Percentiles rank a stretch among this genome's conserved stretches.
Conservation (phyloP, 2,329 filamentous ascomycete genomes). For the Acrocalymma vagum region DNA sequence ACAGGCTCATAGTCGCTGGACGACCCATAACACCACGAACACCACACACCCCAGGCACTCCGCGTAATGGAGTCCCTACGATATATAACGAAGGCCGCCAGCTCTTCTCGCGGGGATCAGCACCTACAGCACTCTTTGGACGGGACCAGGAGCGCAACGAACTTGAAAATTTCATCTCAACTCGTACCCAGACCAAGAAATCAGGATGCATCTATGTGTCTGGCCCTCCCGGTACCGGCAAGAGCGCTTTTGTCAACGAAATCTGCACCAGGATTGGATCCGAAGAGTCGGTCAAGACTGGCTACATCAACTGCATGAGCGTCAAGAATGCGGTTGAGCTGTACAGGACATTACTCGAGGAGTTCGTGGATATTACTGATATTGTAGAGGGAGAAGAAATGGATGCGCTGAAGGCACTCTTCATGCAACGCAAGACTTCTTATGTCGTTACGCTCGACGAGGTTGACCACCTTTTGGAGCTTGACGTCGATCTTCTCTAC, state of each 20-base stretch:
- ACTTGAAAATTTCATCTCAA: constrained; percentile 73
- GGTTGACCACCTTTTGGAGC: constrained; percentile 89
- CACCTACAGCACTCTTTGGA: constrained; percentile 78
- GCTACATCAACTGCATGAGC: constrained; percentile 97
- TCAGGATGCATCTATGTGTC: constrained; percentile 93
- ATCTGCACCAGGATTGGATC: constrained; percentile 70
- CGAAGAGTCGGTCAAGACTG: constrained; percentile 66
- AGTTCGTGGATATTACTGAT: constrained; percentile 68
- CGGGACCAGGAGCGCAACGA: constrained; percentile 75
- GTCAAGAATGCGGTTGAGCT: constrained; percentile 88
- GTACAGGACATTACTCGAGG: constrained; percentile 78
- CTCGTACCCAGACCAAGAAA: constrained; percentile 65
- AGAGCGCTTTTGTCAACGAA: constrained; percentile 91
- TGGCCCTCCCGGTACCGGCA: constrained; percentile 94
- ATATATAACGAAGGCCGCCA: constrained; percentile 89
- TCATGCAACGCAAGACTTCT: constrained; percentile 67
- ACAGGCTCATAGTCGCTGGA: constrained; percentile 80
- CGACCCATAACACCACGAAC: constrained; percentile 81
- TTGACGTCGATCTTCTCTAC: constrained; percentile 90
- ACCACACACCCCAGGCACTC: constrained; percentile 76
- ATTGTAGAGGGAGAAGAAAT: constrained; percentile 73
- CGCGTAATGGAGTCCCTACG: constrained; percentile 71
- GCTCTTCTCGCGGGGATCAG: constrained; percentile 81
- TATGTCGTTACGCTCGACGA: constrained; percentile 93
- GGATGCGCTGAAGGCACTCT: constrained; percentile 73